phyloP scores from a whole-genome alignment of 148 eudicot species.

The Cornus controversa region DNA sequence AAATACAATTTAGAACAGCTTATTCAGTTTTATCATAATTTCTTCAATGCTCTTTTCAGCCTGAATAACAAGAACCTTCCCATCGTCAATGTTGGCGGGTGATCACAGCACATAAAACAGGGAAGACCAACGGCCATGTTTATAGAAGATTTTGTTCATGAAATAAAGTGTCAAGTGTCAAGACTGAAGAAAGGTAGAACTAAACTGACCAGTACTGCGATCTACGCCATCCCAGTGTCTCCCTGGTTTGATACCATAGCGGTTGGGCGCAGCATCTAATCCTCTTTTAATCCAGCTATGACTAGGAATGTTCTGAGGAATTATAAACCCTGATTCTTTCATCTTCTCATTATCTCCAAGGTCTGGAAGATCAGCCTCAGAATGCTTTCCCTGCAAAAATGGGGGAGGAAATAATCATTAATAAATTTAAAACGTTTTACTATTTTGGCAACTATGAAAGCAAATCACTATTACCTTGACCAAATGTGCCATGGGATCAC shows the following conservation, averaged over 20 bases:
- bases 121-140: not conserved
- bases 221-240: conserved; percentile 99
- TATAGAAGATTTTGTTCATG: not conserved
- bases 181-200: not conserved
- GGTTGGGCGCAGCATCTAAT: conserved; percentile 72
- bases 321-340: conserved; percentile 88
- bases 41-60: not conserved
- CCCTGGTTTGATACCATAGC: conserved; percentile 91
- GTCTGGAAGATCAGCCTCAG: conserved; percentile 49
- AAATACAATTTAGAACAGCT: not conserved
- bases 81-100: not conserved
- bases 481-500: conserved; percentile 99
- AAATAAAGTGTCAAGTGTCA: not conserved
- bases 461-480: conserved; percentile 53
- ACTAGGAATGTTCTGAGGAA: conserved; percentile 77
- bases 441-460: not conserved
- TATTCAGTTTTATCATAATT: not conserved
- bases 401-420: not conserved
- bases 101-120: not conserved
- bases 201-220: conserved; percentile 76
- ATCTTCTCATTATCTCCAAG: conserved; percentile 73
- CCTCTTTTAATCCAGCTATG: conserved; percentile 87
- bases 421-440: not conserved
- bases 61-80: not conserved
- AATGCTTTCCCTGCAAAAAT: conserved; percentile 39